phyloP scores from a whole-genome alignment of 345 rosid genomes.

The Excoecaria cochinchinensis region DNA sequence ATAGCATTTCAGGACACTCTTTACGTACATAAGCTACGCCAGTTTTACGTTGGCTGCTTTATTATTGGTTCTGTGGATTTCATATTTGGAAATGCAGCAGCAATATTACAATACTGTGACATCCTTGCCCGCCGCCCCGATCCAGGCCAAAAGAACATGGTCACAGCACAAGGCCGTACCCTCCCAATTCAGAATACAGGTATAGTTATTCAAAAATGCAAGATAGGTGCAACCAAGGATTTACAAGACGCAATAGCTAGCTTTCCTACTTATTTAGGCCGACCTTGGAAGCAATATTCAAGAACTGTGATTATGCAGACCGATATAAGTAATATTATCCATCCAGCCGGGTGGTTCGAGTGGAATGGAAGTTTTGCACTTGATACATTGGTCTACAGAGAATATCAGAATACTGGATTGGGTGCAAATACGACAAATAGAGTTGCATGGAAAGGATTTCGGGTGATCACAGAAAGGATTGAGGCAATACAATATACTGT shows the following conservation, averaged over 20 bases:
- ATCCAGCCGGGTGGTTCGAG: constrained; percentile 63
- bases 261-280: constrained; percentile 52
- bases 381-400: constrained; percentile 54
- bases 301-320: constrained; percentile 65
- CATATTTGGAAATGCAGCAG: constrained; percentile 77
- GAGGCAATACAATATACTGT: constrained; percentile 52
- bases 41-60: constrained; percentile 52
- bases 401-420: constrained; percentile 56
- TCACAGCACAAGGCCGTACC: constrained; percentile 71
- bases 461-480: constrained; percentile 33
- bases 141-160: constrained; percentile 63
- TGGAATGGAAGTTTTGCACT: constrained; percentile 69
- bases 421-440: constrained; percentile 56
- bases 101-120: constrained; percentile 56
- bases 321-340: constrained; percentile 47
- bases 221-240: constrained; percentile 64
- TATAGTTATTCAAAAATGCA: constrained; percentile 67
- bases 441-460: constrained; percentile 57
- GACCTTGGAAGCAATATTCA: constrained; percentile 73
- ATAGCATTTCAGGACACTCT: constrained; percentile 80
- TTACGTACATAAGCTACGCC: constrained; percentile 70
- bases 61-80: constrained; percentile 67
- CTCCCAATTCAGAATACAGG: constrained; percentile 72
- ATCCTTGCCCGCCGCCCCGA: constrained; percentile 67
- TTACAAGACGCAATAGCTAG: constrained; percentile 33